Evolutionary conservation across 1,284 basidiomycete genomes (phyloP), one percentile per base, ranked within the genome.

Genomic region (Heterobasidion occidentale): DNA sequence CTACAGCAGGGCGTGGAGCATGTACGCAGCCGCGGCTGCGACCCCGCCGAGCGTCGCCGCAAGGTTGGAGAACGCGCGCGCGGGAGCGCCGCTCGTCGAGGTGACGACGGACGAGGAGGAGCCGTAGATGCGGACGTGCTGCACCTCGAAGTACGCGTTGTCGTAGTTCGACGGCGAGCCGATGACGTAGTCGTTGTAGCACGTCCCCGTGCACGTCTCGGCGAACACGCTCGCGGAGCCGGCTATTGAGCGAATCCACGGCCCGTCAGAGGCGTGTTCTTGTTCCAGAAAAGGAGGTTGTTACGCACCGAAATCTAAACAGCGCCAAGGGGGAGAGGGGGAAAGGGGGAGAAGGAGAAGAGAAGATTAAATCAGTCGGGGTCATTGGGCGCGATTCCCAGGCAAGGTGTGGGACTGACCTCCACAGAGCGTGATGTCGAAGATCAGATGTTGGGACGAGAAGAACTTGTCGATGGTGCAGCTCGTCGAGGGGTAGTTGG

Each of bases 361-460:
- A 1, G 38, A 42, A 11, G 7, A 9, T 9, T 9, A 3, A n/a
- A n/a, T 42, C 38, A 42, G 38, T 42, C 38, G 27, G 27, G 3
- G 3, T 27, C 1, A 27, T 27, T 27, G 4, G 27, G 27, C 27
- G 27, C 4, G 27, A 1, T 27, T 27, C 27, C 27, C 27, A 27
- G 27, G 27, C 36, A 51, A 11, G 55, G 44, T 7, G 27, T 20
- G 63, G 46, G 53, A 69, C 76, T 60, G 59, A 84, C 81, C 81
- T 64, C 86, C 86, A 60, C 90, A 92, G 11, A 91, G 78, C 1
- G 88, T 87, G 58, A 89, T 89, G 66, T 86, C 82, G 61, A 91
- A 82, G 36, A 89, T 81, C 50, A 91, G 75, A 55, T 80, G 74
- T 64, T 90, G 86, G 0, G 83, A 69, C 49, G 75, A 67, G 68